Evolutionary conservation across 306 rosid genomes (phyloP).

Genomic region (Lathyrus aphaca): DNA sequence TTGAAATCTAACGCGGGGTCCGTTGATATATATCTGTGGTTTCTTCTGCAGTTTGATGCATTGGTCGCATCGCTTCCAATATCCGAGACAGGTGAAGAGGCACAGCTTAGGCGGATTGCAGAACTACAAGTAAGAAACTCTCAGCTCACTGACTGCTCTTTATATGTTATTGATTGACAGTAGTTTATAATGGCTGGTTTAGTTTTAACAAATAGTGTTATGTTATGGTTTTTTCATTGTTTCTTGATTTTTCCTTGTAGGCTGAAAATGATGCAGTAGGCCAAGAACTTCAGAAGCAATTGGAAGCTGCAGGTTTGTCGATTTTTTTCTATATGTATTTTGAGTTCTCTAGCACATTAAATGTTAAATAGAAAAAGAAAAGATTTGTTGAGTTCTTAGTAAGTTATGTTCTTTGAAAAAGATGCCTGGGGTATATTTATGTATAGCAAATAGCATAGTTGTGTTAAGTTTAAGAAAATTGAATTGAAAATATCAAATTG

Average conservation of each 20-base stretch:
- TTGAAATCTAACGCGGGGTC: conserved; percentile 20
- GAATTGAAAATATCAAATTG: conserved; percentile 6
- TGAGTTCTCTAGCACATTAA: conserved; percentile 24
- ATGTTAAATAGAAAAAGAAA: conserved; percentile 1
- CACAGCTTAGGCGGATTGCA: conserved; percentile 72
- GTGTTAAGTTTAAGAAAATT: not conserved
- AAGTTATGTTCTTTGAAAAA: not conserved
- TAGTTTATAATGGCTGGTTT: not conserved
- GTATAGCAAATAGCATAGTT: not conserved
- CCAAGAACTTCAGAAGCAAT: conserved; percentile 86
- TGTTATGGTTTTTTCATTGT: conserved; percentile 12
- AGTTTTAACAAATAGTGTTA: not conserved
- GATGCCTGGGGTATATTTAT: not conserved
- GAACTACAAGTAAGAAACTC: conserved; percentile 70
- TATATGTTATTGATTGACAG: conserved; percentile 19
- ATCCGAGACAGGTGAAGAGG: conserved; percentile 81
- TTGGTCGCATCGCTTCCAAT: conserved; percentile 83
- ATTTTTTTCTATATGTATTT: conserved; percentile 6
- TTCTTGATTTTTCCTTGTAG: conserved; percentile 45
- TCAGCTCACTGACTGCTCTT: conserved; percentile 1
- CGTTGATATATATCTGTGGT: conserved; percentile 24
- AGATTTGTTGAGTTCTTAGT: not conserved
- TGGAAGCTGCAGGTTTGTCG: conserved; percentile 84
- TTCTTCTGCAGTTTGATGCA: conserved; percentile 70
- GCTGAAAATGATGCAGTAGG: conserved; percentile 85